A percentile compares a stretch with the other conserved stretches of the same genome.
These are phyloP conservation scores for Madurella fahalii DNA, from an alignment of 2,329 filamentous ascomycete genomes.

Conservation along the genomic window DNA sequence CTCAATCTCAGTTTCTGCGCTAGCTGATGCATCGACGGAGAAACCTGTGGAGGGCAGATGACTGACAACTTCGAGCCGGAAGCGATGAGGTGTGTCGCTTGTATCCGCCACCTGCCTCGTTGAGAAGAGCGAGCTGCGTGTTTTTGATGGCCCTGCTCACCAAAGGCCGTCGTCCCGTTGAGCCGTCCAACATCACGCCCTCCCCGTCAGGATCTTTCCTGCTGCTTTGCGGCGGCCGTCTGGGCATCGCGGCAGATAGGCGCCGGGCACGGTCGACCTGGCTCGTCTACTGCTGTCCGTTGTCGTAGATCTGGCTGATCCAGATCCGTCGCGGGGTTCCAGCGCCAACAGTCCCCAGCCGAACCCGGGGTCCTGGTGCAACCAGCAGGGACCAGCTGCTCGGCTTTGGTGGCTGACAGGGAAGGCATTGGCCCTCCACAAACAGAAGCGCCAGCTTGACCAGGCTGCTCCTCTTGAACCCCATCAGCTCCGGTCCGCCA, in stretches of 20 bases:
- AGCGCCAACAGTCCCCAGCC: constrained; percentile 2
- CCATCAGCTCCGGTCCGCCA: constrained; percentile 7
- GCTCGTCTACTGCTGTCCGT: background rate
- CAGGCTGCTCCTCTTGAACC: background rate
- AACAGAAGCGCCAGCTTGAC: background rate
- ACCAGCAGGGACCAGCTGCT: constrained; percentile 18
- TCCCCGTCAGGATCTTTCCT: background rate
- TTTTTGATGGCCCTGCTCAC: background rate
- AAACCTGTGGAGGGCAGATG: background rate
- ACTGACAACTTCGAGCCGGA: constrained; percentile 5
- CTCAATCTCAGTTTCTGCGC: constrained; percentile 6
- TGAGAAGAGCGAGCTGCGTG: constrained; percentile 6
- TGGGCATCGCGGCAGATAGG: background rate
- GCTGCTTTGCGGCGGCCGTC: background rate
- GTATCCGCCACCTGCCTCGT: constrained; percentile 17
- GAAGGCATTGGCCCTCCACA: constrained; percentile 7
- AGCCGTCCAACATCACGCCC: background rate
- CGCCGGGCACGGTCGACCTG: background rate
- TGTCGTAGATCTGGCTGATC: constrained; percentile 4
- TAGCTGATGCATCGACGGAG: constrained; percentile 5
- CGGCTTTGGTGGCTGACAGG: constrained; percentile 11
- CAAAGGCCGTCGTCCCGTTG: background rate
- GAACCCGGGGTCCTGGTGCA: constrained; percentile 5
- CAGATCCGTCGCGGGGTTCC: constrained; percentile 5
- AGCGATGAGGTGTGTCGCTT: constrained; percentile 8